Evolutionary conservation across 2,329 filamentous ascomycete genomes (phyloP).

Genomic region (Ceratocystis alfenasii): DNA sequence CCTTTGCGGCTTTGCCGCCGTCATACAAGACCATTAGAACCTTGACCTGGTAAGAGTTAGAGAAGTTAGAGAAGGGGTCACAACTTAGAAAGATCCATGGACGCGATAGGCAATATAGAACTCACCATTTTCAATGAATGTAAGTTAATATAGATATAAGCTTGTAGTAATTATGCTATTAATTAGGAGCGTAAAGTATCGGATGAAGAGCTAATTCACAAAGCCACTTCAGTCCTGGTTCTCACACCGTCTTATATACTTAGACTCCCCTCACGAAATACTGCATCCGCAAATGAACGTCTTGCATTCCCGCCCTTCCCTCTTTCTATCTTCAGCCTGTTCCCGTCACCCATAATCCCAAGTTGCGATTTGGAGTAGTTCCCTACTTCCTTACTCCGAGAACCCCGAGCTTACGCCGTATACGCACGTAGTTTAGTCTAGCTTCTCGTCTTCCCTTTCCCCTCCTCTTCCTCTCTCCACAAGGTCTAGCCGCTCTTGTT

Average conservation of each 20-base stretch:
- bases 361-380: not conserved
- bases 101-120: not conserved
- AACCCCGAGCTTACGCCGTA: slow-evolving; percentile 6
- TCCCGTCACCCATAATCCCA: not conserved
- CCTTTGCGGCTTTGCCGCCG: slow-evolving; percentile 73
- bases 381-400: not conserved
- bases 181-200: not conserved
- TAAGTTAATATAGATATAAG: not conserved
- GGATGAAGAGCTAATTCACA: not conserved
- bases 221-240: not conserved
- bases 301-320: not conserved
- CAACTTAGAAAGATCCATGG: not conserved
- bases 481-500: not conserved
- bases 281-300: not conserved
- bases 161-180: not conserved
- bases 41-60: slow-evolving; percentile 56
- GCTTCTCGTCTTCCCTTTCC: not conserved
- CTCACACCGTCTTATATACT: not conserved
- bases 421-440: not conserved
- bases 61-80: not conserved
- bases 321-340: not conserved
- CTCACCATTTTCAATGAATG: slow-evolving; percentile 13
- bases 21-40: slow-evolving; percentile 91
- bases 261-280: not conserved
- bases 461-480: not conserved